Evolutionary conservation across 129 eudicot genomes (phyloP), one percentile per base, ranked within the genome.

Genomic region (Gnaphalium uliginosum): DNA sequence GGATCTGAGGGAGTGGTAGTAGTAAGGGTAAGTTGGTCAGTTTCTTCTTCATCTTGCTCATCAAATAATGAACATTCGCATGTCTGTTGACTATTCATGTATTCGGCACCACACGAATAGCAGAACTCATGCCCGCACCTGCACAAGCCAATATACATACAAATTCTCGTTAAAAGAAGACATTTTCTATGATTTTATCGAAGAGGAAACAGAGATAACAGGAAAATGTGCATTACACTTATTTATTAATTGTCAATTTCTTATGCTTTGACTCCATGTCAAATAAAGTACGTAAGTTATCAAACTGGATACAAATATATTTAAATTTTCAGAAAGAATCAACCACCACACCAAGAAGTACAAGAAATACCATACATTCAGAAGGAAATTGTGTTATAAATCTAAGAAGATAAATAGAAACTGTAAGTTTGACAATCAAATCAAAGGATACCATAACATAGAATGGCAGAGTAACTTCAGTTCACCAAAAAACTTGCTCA

Each of bases 81-180:
- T 29, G 88, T 87, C 63, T 85, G 96, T 46, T 86, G 82, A 43
- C 88, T 80, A 6, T 80, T 77, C 21, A 65, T 68, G 80, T 90
- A 93, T 27, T 81, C 96, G 15, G 84, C 83, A 41, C 98, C 98
- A 78, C 98, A 93, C n/a, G 96, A 88, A 75, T 88, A 93, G 74
- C 98, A 93, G 82, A 93, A 93, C 86, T 93, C 96, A 43, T 93
- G 91, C 68, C 96, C 91, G 25, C 96, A 90, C 96, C 98, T 93
- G 86, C 53, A 73, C 56, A 48, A 32, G 29, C 51, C 51, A 13
- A 10, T 43, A 43, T 13, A 10, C 15, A 10, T 43, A 43, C 18
- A 10, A 43, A 11, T 43, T 3, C 18, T 4, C 51, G 0, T 11
- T 43, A 13, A 43, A 71, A 70, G 30, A 56, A 37, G 50, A 56